Conservation (phyloP, 306 rosid genomes). For the Trifolium pratense region DNA sequence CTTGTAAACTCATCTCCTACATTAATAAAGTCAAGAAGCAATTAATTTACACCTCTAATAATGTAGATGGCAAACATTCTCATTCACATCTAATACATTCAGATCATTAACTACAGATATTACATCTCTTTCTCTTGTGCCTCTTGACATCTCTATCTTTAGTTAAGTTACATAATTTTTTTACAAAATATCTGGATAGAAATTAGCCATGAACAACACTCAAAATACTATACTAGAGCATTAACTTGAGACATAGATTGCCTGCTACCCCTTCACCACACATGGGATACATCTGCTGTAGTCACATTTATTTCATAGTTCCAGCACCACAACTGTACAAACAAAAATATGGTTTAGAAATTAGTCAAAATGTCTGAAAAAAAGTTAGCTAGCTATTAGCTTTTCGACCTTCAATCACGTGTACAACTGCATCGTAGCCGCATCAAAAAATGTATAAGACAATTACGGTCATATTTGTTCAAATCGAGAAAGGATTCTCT, state of each 20-base stretch:
- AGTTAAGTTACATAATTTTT: conserved; percentile 45
- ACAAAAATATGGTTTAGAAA: conserved; percentile 1
- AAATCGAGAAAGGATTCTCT: too few species aligned
- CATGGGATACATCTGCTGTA: conserved; percentile 17
- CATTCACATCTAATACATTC: conserved; percentile 41
- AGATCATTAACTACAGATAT: conserved; percentile 30
- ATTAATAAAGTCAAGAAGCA: conserved; percentile 14
- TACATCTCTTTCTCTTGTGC: conserved; percentile 20
- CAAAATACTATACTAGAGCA: not conserved
- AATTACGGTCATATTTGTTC: too few species aligned
- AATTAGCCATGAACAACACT: conserved; percentile 32
- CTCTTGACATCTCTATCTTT: conserved; percentile 17
- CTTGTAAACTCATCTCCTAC: conserved; percentile 23
- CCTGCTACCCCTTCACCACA: conserved; percentile 38
- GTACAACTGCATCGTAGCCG: too few species aligned
- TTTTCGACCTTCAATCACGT: too few species aligned
- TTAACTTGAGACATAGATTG: conserved; percentile 40
- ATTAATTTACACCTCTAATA: conserved; percentile 29
- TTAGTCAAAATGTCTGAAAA: conserved; percentile 35
- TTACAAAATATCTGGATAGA: conserved; percentile 7
- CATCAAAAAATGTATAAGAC: too few species aligned
- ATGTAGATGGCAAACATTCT: conserved; percentile 46
- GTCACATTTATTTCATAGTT: conserved; percentile 60
- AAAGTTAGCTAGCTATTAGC: too few species aligned
- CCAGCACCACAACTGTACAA: conserved; percentile 89